These are phyloP conservation scores for Colletotrichum noveboracense DNA, from an alignment of 2,329 filamentous ascomycete species.

Conservation along the genomic window DNA sequence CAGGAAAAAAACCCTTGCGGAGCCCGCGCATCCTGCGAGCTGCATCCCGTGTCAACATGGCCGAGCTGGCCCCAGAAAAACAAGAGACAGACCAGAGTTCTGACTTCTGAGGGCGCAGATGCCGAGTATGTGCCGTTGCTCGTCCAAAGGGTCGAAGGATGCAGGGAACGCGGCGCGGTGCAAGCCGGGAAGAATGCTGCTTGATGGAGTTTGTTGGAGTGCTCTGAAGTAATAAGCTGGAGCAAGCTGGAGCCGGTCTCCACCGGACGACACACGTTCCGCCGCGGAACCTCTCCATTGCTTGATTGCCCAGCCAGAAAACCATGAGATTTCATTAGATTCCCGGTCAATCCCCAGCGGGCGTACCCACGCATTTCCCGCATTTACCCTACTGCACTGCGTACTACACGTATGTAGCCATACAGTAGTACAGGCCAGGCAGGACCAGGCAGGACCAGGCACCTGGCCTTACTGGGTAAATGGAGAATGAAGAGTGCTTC, in stretches of 20 bases:
- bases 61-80: not conserved
- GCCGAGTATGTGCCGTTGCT: slow-evolving; percentile 1
- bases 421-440: not conserved
- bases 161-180: not conserved
- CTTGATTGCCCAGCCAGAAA: not conserved
- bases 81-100: not conserved
- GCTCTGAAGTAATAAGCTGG: not conserved
- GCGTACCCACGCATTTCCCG: not conserved
- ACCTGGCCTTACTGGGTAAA: not conserved
- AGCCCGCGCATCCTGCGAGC: not conserved
- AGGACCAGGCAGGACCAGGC: not conserved
- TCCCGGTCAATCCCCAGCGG: not conserved
- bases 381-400: not conserved
- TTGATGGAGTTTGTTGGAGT: not conserved
- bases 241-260: slow-evolving; percentile 9
- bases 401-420: not conserved
- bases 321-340: not conserved
- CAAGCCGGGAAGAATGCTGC: not conserved
- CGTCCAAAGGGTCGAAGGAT: not conserved
- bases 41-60: not conserved
- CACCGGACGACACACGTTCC: slow-evolving; percentile 15
- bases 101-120: not conserved
- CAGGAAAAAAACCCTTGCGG: not conserved
- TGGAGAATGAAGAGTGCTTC: not conserved
- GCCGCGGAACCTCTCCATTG: slow-evolving; percentile 17